Evolutionary conservation across 805 yeast genomes (phyloP), one percentile per base, ranked within the genome.

Genomic region (Kodamaea sagamina): DNA sequence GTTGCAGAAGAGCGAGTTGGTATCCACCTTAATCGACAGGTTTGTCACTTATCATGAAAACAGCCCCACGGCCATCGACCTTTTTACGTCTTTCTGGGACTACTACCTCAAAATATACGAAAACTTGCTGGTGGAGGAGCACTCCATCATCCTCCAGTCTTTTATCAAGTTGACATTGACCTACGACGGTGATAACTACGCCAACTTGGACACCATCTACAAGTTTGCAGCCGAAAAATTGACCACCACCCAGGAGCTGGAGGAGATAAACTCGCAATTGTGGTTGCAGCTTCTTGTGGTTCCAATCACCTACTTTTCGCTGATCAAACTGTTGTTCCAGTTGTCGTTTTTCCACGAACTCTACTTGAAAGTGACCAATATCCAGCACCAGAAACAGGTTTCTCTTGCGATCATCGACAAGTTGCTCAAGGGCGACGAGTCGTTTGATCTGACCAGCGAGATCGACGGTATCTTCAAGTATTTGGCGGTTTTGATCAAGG

Each of bases 1-100:
- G 36, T 85, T 88, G n/a, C 75, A 81, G 34, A 73, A 85, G 43
- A 77, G 81, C 32, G 82, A 78, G 43, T 75, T 90, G 24, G 71
- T 90, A 22, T 65, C 80, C 11, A 78, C 90, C 0, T 71, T 93
- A 57, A 80, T 92, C 42, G 83, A 84, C 34, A 75, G 97, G 47
- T 72, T 87, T 43, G 72, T 84, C 6, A 74, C 71, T 28, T 84
- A 72, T 58, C 62, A 61, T 32, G 58, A 61, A 21, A 21, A 19
- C 17, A 26, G 12, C 15, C 24, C 41, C 10, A 31, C 22, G 7
- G 11, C 4, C 22, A 26, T 19, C 18, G 60, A 51, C 6, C 47
- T 87, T 26, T 87, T 89, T 56, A 73, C 72, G 27, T 72, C 73
- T 12, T 84, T 89, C 58, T 82, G 89, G 81, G 62, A 65, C 9